These are phyloP conservation scores for Xylaria nigripes DNA, from an alignment of 495 filamentous ascomycete genomes.

Conservation along the genomic window DNA sequence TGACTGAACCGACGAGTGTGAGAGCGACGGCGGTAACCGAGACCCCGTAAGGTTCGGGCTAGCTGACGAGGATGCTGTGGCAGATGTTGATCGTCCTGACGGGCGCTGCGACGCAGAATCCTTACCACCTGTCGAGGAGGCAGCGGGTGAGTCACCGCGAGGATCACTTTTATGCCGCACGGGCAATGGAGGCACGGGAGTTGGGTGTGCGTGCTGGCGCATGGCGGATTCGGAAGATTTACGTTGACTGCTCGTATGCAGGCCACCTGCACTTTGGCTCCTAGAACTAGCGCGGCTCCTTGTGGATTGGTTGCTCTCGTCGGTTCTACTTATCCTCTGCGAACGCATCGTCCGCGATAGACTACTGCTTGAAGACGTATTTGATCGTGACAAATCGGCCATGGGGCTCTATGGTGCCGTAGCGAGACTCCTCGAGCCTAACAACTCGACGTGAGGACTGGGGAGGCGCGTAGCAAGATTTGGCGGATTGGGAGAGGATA, in stretches of 20 bases:
- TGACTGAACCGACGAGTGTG: conserved; percentile 30
- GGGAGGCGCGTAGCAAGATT: background rate
- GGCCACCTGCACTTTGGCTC: conserved; percentile 22
- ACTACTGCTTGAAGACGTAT: conserved; percentile 16
- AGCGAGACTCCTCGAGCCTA: background rate
- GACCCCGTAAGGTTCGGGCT: conserved; percentile 19
- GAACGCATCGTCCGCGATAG: conserved; percentile 20
- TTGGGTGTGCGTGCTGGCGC: conserved; percentile 40
- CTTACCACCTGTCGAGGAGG: conserved; percentile 32
- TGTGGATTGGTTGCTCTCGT: conserved; percentile 19
- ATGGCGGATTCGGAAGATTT: conserved; percentile 41
- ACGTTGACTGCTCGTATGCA: conserved; percentile 25
- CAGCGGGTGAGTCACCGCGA: conserved; percentile 32
- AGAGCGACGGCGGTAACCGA: conserved; percentile 19
- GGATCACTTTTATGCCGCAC: conserved; percentile 17
- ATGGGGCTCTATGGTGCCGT: conserved; percentile 9
- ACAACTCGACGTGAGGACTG: background rate
- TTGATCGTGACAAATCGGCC: conserved; percentile 25
- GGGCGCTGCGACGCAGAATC: conserved; percentile 27
- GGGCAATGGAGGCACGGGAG: conserved; percentile 20
- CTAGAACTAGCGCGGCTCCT: conserved; percentile 46
- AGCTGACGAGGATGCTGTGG: conserved; percentile 25
- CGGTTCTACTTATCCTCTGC: conserved; percentile 21
- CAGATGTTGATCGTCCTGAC: conserved; percentile 39
- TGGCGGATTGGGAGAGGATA: background rate